These are phyloP conservation scores for Suillus americanus DNA, from an alignment of 768 basidiomycete species.

Conservation along the genomic window DNA sequence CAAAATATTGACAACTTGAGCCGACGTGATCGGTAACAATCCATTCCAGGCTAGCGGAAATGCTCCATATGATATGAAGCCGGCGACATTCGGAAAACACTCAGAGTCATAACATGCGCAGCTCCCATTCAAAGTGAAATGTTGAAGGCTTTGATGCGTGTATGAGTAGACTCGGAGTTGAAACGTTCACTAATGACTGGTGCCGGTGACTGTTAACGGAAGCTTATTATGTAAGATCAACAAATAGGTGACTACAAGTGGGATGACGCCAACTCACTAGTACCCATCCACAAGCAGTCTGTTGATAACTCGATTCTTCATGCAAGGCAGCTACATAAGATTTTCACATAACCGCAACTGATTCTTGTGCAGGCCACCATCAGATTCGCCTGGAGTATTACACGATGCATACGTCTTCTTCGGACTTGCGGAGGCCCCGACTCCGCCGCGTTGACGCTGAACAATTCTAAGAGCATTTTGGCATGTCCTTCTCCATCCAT, in stretches of 20 bases:
- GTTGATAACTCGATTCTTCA: neutral
- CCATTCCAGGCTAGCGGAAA: too few species aligned
- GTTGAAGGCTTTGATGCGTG: neutral
- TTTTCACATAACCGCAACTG: neutral
- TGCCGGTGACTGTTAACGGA: neutral
- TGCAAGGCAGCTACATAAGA: neutral
- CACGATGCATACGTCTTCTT: neutral
- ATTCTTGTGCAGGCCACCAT: neutral
- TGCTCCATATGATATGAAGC: neutral
- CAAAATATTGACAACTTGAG: neutral
- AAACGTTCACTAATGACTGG: neutral
- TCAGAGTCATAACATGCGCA: neutral
- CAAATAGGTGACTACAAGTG: too few species aligned
- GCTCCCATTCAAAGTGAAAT: neutral
- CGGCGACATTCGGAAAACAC: neutral
- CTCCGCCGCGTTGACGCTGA: neutral
- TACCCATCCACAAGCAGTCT: neutral
- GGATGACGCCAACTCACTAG: too few species aligned
- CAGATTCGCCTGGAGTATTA: neutral
- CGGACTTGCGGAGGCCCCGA: neutral
- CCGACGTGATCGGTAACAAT: neutral
- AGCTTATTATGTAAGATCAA: too few species aligned
- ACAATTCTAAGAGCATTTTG: neutral
- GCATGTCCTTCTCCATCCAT: neutral
- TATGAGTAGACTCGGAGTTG: neutral